Base-by-base conservation (phyloP, 352 stramenopile species). In the Pythium brachiatum region DNA sequence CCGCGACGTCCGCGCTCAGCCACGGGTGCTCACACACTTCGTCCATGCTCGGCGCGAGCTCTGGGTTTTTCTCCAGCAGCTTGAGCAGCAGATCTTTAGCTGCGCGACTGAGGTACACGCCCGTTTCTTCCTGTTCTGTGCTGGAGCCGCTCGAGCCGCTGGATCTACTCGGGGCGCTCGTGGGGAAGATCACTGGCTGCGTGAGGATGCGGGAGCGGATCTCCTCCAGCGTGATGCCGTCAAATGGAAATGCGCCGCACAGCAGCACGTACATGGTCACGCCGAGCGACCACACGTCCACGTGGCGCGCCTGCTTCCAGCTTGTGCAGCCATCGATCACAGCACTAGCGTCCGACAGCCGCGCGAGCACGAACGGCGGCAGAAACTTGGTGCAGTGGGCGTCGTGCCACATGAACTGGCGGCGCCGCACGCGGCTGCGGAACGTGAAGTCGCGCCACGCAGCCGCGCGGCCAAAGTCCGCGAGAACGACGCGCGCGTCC, bases 261-360 rank as follows among this genome's bases (percentile, higher is more conserved):
- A 93, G 64, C 60, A 93, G 69, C 48, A 86, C 68, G 53, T 83
- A 90, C 57, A 91, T 78, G 7, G 79, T 89, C 25, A 94, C 75
- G 3, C 86, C 86, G 7, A 94, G 69, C 2, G 83, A 80, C 78
- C 79, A 94, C 9, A 84, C 54, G 60, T 94, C 86, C 8, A 92
- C 39, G 46, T 92, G 86, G 36, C 78, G 74, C 0, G 80, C 86
- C 18, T 90, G 75, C 26, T 51, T 55, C 83, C 83, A 92, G 52
- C 64, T 79, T 13, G 29, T 54, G 53, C 87, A 62, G 9, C 75
- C 36, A 18, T 67, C 60, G 7, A 69, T 51, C 25, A 48, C 5
- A 4, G 41, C 41, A 5, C 26, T 8, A 2, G 41, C 41, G 3
- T 26, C 41, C 41, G 72, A 41, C 2, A 51, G 70, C 0, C 76